These are phyloP conservation scores for Dothiorella sarmentorum DNA, from an alignment of 2,329 filamentous ascomycete species.

Conservation along the genomic window DNA sequence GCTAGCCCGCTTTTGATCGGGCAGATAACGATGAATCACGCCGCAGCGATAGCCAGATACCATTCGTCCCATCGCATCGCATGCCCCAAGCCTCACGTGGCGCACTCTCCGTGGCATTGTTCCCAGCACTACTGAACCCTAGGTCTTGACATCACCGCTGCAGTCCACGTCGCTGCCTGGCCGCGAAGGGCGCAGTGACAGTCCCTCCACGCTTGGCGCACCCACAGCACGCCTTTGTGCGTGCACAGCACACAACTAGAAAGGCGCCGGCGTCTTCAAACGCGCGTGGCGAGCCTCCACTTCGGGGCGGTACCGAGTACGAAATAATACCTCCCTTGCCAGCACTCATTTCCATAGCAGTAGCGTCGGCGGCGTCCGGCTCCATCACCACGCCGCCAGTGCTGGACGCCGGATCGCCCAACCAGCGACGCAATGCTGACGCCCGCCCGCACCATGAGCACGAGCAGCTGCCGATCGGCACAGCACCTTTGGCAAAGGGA, in stretches of 20 bases:
- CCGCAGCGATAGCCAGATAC: background rate
- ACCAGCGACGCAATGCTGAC: constrained; percentile 12
- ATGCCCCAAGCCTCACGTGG: constrained; percentile 2
- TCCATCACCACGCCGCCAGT: background rate
- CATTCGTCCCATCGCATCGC: background rate
- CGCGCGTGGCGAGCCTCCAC: constrained; percentile 5
- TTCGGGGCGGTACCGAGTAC: constrained; percentile 3
- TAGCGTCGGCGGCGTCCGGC: constrained; percentile 1
- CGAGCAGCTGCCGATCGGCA: constrained; percentile 10
- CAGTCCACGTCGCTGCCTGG: constrained; percentile 15
- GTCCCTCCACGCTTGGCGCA: constrained; percentile 6
- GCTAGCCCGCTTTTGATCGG: constrained; percentile 7
- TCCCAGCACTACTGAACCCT: background rate
- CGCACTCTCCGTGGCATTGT: constrained; percentile 1
- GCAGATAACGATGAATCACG: constrained; percentile 17
- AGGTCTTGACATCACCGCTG: constrained; percentile 15
- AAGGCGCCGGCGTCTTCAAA: too few species aligned
- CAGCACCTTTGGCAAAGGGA: too few species aligned
- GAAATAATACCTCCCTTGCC: background rate
- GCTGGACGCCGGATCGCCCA: constrained; percentile 10
- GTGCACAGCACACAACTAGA: background rate
- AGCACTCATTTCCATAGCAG: constrained; percentile 10
- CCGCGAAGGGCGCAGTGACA: background rate
- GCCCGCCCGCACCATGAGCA: constrained; percentile 10
- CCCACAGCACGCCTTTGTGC: constrained; percentile 7